Evolutionary conservation across 208 protist genomes (phyloP).

Genomic region (Crithidia bombi): DNA sequence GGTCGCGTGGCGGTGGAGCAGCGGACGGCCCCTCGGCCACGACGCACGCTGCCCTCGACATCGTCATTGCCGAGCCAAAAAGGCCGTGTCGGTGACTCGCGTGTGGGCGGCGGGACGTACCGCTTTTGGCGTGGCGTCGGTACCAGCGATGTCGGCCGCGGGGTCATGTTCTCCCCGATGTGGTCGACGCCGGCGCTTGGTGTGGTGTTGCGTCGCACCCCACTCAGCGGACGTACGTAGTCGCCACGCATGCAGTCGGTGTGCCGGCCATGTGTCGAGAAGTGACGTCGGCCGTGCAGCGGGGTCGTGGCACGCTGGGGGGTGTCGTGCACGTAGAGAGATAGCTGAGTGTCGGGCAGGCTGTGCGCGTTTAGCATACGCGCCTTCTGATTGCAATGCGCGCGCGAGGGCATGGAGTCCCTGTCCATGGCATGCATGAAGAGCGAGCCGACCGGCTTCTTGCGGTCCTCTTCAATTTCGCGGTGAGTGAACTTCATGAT

Average conservation of each 20-base stretch:
- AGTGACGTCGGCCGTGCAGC: constrained; percentile 43
- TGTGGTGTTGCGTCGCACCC: constrained; percentile 15
- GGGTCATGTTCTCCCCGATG: constrained; percentile 41
- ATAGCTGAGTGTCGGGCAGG: constrained; percentile 66
- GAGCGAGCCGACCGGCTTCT: constrained; percentile 69
- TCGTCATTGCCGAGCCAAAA: constrained; percentile 31
- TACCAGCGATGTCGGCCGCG: constrained; percentile 2
- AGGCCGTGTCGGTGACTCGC: constrained; percentile 12
- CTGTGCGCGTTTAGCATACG: constrained; percentile 46
- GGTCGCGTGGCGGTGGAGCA: background rate
- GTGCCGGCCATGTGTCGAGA: constrained; percentile 20
- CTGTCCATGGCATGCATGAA: constrained; percentile 66
- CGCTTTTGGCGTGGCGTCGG: constrained; percentile 37
- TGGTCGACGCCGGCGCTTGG: constrained; percentile 29
- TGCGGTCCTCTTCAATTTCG: constrained; percentile 54
- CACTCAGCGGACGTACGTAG: constrained; percentile 8
- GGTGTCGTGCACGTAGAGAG: constrained; percentile 40
- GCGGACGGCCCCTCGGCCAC: background rate
- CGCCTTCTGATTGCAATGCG: constrained; percentile 38
- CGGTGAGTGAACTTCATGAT: constrained; percentile 50
- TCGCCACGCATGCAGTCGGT: constrained; percentile 12
- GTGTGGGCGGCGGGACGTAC: constrained; percentile 35
- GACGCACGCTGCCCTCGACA: background rate
- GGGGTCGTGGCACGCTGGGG: constrained; percentile 18
- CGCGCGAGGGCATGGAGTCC: constrained; percentile 39